Evolutionary conservation across 805 yeast species (phyloP), one percentile per base, ranked within the genome.

Genomic region (Candida broadrunensis): DNA sequence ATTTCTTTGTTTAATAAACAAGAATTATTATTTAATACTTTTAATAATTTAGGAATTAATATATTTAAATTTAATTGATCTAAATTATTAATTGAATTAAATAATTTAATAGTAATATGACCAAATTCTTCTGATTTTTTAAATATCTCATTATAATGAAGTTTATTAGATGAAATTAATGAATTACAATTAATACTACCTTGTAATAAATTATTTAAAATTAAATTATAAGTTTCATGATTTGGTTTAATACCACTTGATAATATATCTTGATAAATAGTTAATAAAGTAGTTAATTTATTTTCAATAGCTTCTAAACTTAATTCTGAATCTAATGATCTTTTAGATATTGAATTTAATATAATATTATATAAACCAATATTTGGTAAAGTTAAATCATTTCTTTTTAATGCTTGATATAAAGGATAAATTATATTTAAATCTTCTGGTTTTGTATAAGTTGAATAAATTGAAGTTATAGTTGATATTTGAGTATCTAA

Each of bases 241-340:
- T 73, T 68, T 14, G 93, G 93, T 54, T 77, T 81, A 18, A 75
- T 25, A 11, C 37, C 45, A 14, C 35, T 29, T 4, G 42, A 54
- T 29, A 85, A 66, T 55, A 83, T 63, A 50, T 83, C 89, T 37
- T 85, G 85, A 54, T 85, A 85, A 26, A 83, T 80, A 16, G 79
- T 81, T 47, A 85, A 62, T 43, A 85, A 56, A 39, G 74, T 77
- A 2, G 86, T 83, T 55, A 85, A 67, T 54, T 75, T 77, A 35
- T 73, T 74, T 55, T 85, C 88, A 5, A 77, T 60, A 19, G 80
- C 67, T 46, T 47, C 57, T 4, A 63, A 42, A 3, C 50, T 39
- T 3, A 34, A 9, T 16, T 57, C 62, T 7, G 72, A 75, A 41
- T 75, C 76, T 29, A 78, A 60, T 2, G 66, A 51, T 57, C 93